Evolutionary conservation across 2,329 filamentous ascomycete genomes (phyloP), one percentile per base, ranked within the genome.

Genomic region (Dothistroma septosporum): DNA sequence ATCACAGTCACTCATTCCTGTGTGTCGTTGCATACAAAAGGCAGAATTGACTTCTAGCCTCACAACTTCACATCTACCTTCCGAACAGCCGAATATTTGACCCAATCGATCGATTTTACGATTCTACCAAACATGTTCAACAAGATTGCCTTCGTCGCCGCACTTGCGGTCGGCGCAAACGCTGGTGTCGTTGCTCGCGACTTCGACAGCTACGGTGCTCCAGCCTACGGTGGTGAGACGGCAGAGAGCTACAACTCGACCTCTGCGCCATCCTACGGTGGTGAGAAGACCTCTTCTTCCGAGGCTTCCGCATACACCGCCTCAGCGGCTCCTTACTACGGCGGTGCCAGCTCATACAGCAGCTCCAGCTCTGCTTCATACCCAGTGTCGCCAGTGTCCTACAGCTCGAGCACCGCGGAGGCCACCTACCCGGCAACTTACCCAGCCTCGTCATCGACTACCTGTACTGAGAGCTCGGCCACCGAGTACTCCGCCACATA

Each of bases 1-100:
- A 67, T 62, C 58, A 62, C 63, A 66, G 63, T 72, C 70, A 70
- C 69, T 72, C 70, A 59, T 72, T 73, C 66, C 63, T 60, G 54
- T 61, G 63, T 65, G 63, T 66, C 64, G 61, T 60, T 57, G 60
- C 55, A 62, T 61, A 53, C 59, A 49, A 60, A 49, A 61, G 65
- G 65, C 65, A 60, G 66, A 66, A 61, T 69, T 66, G 66, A 68
- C 44, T 55, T 65, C 61, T 61, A 53, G 60, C 67, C 64, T 57
- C 53, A 47, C 46, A 49, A 9, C 55, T 54, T 41, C 28, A 10
- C 48, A 41, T 57, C 59, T 55, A 47, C 24, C 16, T 61, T 49
- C 31, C 58, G 58, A 59, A 59, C 55, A 58, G 53, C 55, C 52
- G 52, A 28, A 57, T 54, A 37, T 46, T 62, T 31, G 19, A 63